Evolutionary conservation across 768 basidiomycete genomes (phyloP).

Genomic region (Suillus alpinus): DNA sequence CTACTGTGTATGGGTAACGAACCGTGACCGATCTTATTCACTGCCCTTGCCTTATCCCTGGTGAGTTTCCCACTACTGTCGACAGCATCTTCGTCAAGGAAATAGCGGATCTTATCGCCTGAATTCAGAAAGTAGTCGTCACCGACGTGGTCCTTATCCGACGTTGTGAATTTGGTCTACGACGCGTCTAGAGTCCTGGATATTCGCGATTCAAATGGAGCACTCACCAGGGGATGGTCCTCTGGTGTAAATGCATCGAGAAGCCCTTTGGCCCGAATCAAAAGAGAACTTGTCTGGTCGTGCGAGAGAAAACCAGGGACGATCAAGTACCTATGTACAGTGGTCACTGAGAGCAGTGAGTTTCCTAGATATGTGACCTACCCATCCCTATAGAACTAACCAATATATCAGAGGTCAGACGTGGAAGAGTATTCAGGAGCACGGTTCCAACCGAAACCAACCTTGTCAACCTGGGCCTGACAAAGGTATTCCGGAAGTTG

Average conservation of each 20-base stretch:
- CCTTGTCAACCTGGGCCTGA: constrained; percentile 58
- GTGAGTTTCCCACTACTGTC: constrained; percentile 66
- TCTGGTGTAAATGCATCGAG: constrained; percentile 75
- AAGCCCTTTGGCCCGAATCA: constrained; percentile 70
- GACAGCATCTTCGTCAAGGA: constrained; percentile 89
- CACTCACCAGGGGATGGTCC: constrained; percentile 76
- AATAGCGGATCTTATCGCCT: constrained; percentile 94
- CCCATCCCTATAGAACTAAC: constrained; percentile 61
- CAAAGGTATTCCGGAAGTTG: constrained; percentile 45
- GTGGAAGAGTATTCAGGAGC: background rate
- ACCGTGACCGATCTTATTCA: constrained; percentile 97
- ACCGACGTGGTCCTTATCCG: constrained; percentile 72
- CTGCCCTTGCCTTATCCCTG: constrained; percentile 67
- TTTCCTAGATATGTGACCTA: constrained; percentile 24
- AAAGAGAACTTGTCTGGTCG: constrained; percentile 58
- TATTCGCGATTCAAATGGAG: background rate
- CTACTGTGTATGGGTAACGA: constrained; percentile 1
- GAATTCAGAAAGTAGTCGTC: constrained; percentile 92
- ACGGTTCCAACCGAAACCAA: constrained; percentile 18
- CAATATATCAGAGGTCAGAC: background rate
- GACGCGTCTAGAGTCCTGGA: background rate
- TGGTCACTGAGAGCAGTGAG: background rate
- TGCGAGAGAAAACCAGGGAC: constrained; percentile 67
- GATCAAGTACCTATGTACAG: constrained; percentile 65
- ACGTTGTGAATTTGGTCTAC: constrained; percentile 88